phyloP scores from a whole-genome alignment of 192 early-diverging fungal species.

The Mortierella claussenii region DNA sequence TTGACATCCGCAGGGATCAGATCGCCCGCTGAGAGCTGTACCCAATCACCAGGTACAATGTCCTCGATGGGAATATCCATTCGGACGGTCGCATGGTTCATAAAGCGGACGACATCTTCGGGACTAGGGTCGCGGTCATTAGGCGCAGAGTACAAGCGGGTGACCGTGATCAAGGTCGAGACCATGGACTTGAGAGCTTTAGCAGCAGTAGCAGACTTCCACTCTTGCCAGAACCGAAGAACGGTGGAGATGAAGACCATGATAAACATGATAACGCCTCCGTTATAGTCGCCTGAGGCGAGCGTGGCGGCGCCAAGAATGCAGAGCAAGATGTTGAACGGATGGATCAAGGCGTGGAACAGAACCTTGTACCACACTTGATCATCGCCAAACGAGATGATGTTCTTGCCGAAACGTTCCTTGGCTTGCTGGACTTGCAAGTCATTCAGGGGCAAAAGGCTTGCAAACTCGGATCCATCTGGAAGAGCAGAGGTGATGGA shows the following conservation, averaged over 20 bases:
- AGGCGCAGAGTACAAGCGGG: conserved; percentile 47
- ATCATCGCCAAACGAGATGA: conserved; percentile 22
- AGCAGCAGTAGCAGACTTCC: conserved; percentile 43
- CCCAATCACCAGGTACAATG: conserved; percentile 58
- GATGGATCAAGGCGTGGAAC: conserved; percentile 53
- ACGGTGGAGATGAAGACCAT: conserved; percentile 53
- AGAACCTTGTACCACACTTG: conserved; percentile 49
- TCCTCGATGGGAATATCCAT: conserved; percentile 55
- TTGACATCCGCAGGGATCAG: conserved; percentile 55
- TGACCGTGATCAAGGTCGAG: conserved; percentile 42
- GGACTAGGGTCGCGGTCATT: conserved; percentile 41
- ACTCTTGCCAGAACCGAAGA: conserved; percentile 58
- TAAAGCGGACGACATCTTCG: conserved; percentile 32
- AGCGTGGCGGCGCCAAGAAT: conserved; percentile 42
- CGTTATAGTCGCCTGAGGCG: conserved; percentile 18
- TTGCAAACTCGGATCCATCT: not conserved
- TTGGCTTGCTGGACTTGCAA: conserved; percentile 24
- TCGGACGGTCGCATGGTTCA: conserved; percentile 24
- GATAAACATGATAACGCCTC: conserved; percentile 42
- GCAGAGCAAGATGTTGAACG: conserved; percentile 54
- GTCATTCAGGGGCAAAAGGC: conserved; percentile 28
- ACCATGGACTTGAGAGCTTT: conserved; percentile 49
- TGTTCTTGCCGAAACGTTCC: conserved; percentile 25
- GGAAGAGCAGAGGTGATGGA: conserved; percentile 9
- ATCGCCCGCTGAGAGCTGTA: conserved; percentile 57